These are phyloP conservation scores for Rhodotorula sp. DNA, from an alignment of 1,284 basidiomycete species.

Conservation along the genomic window DNA sequence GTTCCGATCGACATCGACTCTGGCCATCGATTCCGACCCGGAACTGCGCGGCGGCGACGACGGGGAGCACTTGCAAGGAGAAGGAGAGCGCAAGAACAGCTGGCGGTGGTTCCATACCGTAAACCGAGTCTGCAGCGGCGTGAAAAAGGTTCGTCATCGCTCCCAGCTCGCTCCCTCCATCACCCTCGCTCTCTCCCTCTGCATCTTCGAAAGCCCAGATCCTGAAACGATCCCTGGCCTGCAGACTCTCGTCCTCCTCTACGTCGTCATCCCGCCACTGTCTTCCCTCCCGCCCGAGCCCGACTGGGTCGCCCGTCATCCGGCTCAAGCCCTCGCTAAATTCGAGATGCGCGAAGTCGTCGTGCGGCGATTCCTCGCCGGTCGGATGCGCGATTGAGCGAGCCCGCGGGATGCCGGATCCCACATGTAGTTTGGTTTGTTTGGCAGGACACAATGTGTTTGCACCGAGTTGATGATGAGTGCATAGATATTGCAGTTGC, in stretches of 20 bases:
- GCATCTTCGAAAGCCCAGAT: neutral
- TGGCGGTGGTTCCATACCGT: slow-evolving; percentile 98
- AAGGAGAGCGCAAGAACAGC: slow-evolving; percentile 53
- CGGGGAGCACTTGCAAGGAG: slow-evolving; percentile 23
- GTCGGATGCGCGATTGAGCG: slow-evolving; percentile 77
- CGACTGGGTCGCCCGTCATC: slow-evolving; percentile 29
- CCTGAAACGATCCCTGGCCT: neutral
- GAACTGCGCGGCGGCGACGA: neutral
- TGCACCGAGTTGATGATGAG: too few species aligned
- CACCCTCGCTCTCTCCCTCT: neutral
- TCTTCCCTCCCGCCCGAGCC: slow-evolving; percentile 54
- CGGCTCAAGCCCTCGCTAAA: slow-evolving; percentile 53
- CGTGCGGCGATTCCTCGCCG: slow-evolving; percentile 81
- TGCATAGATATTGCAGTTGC: too few species aligned
- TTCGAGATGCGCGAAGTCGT: slow-evolving; percentile 83
- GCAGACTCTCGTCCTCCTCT: slow-evolving; percentile 82
- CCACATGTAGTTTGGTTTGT: too few species aligned
- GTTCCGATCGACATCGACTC: slow-evolving; percentile 54
- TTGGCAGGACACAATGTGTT: too few species aligned
- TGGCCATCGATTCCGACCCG: slow-evolving; percentile 11
- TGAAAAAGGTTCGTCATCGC: slow-evolving; percentile 71
- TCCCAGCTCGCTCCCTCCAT: neutral
- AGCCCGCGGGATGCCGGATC: slow-evolving; percentile 28
- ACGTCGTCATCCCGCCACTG: slow-evolving; percentile 79
- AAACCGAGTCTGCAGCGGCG: slow-evolving; percentile 94